Conservation (phyloP, 2,329 filamentous ascomycete species). For the Sporothrix euskadiensis region DNA sequence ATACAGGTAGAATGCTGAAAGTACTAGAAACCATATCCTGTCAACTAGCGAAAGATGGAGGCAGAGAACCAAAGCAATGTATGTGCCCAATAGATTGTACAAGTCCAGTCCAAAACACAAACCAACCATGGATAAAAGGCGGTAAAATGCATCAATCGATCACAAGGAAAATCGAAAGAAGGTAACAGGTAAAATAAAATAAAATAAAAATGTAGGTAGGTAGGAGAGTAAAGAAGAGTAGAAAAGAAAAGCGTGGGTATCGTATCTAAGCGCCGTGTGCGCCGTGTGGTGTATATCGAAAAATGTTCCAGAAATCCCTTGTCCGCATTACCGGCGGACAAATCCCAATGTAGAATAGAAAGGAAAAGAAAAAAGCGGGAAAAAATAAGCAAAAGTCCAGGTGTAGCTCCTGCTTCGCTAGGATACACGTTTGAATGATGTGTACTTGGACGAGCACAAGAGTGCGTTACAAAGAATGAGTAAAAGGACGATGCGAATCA, state of each 20-base stretch:
- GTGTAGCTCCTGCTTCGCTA: not conserved
- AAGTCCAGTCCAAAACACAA: constrained; percentile 1
- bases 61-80: not conserved
- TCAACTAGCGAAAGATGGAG: not conserved
- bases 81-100: not conserved
- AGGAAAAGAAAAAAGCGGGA: not conserved
- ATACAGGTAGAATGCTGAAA: not conserved
- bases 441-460: not conserved
- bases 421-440: too few relatives aligned
- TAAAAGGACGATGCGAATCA: not conserved
- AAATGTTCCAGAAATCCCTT: constrained; percentile 1
- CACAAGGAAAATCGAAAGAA: not conserved
- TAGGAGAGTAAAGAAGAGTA: not conserved
- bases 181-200: not conserved
- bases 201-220: not conserved
- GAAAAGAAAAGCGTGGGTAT: constrained; percentile 27
- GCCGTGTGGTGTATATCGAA: not conserved
- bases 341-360: not conserved
- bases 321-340: constrained; percentile 19
- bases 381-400: not conserved
- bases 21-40: not conserved
- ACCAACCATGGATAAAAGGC: not conserved
- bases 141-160: not conserved
- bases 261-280: constrained; percentile 26
- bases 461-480: not conserved